Base-by-base conservation (phyloP, 225 moss, liverwort and hornwort genomes). In the Lunularia cruciata region DNA sequence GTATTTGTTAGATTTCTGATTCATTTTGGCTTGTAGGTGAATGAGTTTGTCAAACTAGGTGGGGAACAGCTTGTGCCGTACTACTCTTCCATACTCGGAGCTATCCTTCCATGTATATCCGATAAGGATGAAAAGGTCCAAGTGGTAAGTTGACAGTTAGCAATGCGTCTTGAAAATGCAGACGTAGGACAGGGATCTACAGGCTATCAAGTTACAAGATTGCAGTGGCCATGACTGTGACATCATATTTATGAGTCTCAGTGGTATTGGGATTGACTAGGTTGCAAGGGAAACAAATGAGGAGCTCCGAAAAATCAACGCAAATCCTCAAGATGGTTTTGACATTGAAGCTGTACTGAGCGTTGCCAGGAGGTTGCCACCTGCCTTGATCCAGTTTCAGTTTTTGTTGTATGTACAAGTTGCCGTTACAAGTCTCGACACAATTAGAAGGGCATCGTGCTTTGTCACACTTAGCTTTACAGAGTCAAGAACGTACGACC, bases 21-120 rank as follows among this genome's bases (percentile, higher is more conserved):
- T 6, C 19, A 59, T 16, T 64, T 16, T 27, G 36, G 23, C 11
- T 8, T 48, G 28, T 77, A 95, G 95, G 85, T 95, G 30, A 86
- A 92, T 67, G 95, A 96, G 71, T 96, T 96, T 76, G 92, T 96
- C 68, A 96, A 96, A 75, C 87, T 96, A 52, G 90, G 92, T 35
- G 87, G 90, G 74, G 92, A 96, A 73, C 95, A 90, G 77, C 77
- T 96, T 78, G 95, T 92, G 53, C 92, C 88, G 47, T 92, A 96
- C 55, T 92, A 86, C 79, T 79, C 87, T 30, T 87, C 84, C 55
- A 90, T 96, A 57, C 75, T 96, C 47, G 88, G 92, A 75, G 95
- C 92, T 61, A 84, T 96, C 46, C 77, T 96, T 69, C 95, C 92
- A 47, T 90, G 88, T 70, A 96, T 96, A 66, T 92, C 95, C 30